Base-by-base conservation (phyloP, 2,329 filamentous ascomycete species). In the Macroventuria anomochaeta region DNA sequence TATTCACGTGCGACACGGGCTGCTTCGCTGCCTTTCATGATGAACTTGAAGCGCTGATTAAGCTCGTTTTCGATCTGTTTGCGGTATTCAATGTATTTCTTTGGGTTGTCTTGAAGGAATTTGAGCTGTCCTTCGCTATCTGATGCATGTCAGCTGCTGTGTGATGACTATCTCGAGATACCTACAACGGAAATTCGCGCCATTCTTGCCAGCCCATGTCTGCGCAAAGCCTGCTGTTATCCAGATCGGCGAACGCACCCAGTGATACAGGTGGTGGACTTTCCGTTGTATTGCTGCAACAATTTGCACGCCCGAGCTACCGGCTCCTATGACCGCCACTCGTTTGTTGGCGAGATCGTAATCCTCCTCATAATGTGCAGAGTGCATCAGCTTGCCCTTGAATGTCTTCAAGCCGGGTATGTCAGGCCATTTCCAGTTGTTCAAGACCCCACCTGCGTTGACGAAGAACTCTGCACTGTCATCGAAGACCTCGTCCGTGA, bases 21-120 rank as follows among this genome's bases (percentile, higher is more conserved):
- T 68, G 80, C 79, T 43, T 74, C 51, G 6, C 74, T 77, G n/a
- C 77, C 78, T 61, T 80, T 81, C 58, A 80, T 70, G 61, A 82
- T 82, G 67, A 83, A 79, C 38, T 79, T 80, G 73, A 83, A 84
- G 5, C 79, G 74, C 38, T 78, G 76, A 54, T 83, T 84, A 13
- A 84, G 72, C 55, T 80, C 78, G 53, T 76, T 76, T 53, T 81
- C 79, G 48, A 81, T 75, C 47, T 77, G 72, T 61, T 79, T 80
- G 54, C 77, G 75, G 57, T 80, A 80, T 55, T 78, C 76, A 25
- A 79, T 70, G 44, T 80, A 79, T 33, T 76, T 76, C 31, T 74
- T 65, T 0, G 78, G 77, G 43, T 80, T 74, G 3, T 76, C 58
- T 41, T 69, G 53, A 4, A 79, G 67, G 53, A 59, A 77, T 11